Evolutionary conservation across 345 rosid species (phyloP).

Genomic region (Eucalyptus decipiens): DNA sequence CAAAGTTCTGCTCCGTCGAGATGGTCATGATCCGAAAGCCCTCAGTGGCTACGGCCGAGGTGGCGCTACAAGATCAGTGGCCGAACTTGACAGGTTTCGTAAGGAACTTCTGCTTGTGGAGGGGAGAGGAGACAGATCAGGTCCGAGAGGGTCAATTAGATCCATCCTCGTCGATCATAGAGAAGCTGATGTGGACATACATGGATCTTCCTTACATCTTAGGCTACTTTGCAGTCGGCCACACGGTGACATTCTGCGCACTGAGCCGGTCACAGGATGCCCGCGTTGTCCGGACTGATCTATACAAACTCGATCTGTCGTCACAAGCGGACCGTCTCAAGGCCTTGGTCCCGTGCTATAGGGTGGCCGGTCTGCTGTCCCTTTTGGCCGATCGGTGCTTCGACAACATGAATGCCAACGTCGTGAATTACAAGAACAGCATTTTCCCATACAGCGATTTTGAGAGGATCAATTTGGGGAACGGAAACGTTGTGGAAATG

Average conservation of each 20-base stretch:
- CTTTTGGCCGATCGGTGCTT: constrained; percentile 60
- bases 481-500: constrained; percentile 39
- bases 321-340: constrained; percentile 54
- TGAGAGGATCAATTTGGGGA: constrained; percentile 38
- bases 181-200: constrained; percentile 84
- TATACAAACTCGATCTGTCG: constrained; percentile 55
- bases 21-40: constrained; percentile 49
- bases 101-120: constrained; percentile 73
- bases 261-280: constrained; percentile 48
- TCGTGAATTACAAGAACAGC: neutral
- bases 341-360: constrained; percentile 76
- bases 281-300: constrained; percentile 56
- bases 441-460: constrained; percentile 57
- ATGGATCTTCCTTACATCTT: constrained; percentile 75
- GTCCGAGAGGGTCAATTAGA: constrained; percentile 47
- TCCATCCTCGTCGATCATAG: constrained; percentile 54
- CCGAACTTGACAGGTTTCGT: constrained; percentile 82
- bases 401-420: constrained; percentile 1
- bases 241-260: constrained; percentile 69
- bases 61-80: constrained; percentile 69
- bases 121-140: constrained; percentile 80
- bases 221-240: constrained; percentile 81
- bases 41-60: constrained; percentile 1
- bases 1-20: constrained; percentile 62
- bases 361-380: constrained; percentile 65